Conservation (phyloP, 495 filamentous ascomycete genomes). For the Trichoderma virens region DNA sequence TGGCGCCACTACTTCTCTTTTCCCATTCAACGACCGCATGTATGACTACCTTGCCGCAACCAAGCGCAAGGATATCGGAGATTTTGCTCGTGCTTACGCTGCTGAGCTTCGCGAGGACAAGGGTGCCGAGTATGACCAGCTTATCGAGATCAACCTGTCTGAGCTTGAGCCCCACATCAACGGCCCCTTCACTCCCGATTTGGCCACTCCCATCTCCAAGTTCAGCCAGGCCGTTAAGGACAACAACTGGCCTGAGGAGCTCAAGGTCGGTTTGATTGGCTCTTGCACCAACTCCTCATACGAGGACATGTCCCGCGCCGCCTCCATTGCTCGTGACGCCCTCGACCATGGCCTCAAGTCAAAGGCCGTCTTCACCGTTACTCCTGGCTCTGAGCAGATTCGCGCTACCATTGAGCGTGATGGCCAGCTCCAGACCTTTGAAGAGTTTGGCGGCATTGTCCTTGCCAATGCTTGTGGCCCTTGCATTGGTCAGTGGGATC, state of each 20-base stretch:
- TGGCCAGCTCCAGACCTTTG: constrained; percentile 90
- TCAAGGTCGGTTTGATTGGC: constrained; percentile 94
- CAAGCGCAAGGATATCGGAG: constrained; percentile 83
- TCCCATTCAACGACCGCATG: constrained; percentile 98
- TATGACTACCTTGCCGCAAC: constrained; percentile 91
- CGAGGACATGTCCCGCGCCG: constrained; percentile 96
- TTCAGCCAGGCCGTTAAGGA: constrained; percentile 89
- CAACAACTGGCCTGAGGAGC: constrained; percentile 94
- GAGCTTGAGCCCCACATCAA: constrained; percentile 98
- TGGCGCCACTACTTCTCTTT: constrained; percentile 94
- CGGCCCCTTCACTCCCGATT: constrained; percentile 98
- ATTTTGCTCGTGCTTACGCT: constrained; percentile 78
- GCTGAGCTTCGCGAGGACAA: constrained; percentile 83
- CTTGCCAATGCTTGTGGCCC: constrained; percentile 93
- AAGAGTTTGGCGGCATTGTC: constrained; percentile 95
- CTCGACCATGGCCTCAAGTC: constrained; percentile 90
- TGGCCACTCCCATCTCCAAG: constrained; percentile 95
- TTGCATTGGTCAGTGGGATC: constrained; percentile 84
- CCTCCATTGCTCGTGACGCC: constrained; percentile 91
- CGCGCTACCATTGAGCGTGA: constrained; percentile 92
- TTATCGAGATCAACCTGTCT: constrained; percentile 90
- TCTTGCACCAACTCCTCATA: constrained; percentile 99
- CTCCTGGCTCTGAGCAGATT: constrained; percentile 96
- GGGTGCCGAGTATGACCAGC: constrained; percentile 92
- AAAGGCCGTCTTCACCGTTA: constrained; percentile 89